phyloP scores from a whole-genome alignment of 495 filamentous ascomycete genomes.

The Penicillium samsonianum region DNA sequence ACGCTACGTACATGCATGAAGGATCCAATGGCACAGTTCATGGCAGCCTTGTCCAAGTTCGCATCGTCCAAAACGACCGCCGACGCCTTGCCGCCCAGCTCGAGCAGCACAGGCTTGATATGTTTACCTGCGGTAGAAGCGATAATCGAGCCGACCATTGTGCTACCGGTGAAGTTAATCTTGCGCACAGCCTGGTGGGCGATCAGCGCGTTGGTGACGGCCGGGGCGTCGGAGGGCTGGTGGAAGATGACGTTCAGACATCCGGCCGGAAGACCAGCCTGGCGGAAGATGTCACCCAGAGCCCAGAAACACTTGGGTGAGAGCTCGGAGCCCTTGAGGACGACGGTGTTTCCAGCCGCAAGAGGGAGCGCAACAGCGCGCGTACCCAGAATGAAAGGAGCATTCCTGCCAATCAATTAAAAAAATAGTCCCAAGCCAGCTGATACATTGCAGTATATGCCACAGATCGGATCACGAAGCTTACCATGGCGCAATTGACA shows the following conservation, averaged over 20 bases:
- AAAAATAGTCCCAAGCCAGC: slow-evolving; percentile 8
- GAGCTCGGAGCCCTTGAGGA: slow-evolving; percentile 77
- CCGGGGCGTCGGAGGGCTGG: slow-evolving; percentile 52
- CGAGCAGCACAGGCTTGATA: slow-evolving; percentile 62
- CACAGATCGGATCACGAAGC: slow-evolving; percentile 12
- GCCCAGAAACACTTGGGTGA: slow-evolving; percentile 75
- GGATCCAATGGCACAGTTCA: slow-evolving; percentile 51
- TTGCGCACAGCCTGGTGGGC: slow-evolving; percentile 59
- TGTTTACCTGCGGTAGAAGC: slow-evolving; percentile 55
- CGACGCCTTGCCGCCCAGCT: slow-evolving; percentile 63
- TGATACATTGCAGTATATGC: background rate
- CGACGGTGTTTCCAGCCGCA: slow-evolving; percentile 75
- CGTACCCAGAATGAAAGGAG: slow-evolving; percentile 62
- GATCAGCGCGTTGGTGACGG: slow-evolving; percentile 58
- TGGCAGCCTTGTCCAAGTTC: slow-evolving; percentile 56
- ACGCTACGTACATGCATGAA: slow-evolving; percentile 51
- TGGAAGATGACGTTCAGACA: slow-evolving; percentile 59
- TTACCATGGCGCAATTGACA: slow-evolving; percentile 85
- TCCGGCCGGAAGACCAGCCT: slow-evolving; percentile 69
- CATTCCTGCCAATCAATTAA: slow-evolving; percentile 50
- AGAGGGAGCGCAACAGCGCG: slow-evolving; percentile 74
- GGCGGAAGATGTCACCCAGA: slow-evolving; percentile 65
- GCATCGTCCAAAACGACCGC: slow-evolving; percentile 62
- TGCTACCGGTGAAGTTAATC: slow-evolving; percentile 64
- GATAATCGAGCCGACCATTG: slow-evolving; percentile 55